A percentile compares a stretch with the other conserved stretches of the same genome.
These are phyloP conservation scores for Nymphaea colorata DNA, from an alignment of 164 flowering plant species.

Conservation along the genomic window DNA sequence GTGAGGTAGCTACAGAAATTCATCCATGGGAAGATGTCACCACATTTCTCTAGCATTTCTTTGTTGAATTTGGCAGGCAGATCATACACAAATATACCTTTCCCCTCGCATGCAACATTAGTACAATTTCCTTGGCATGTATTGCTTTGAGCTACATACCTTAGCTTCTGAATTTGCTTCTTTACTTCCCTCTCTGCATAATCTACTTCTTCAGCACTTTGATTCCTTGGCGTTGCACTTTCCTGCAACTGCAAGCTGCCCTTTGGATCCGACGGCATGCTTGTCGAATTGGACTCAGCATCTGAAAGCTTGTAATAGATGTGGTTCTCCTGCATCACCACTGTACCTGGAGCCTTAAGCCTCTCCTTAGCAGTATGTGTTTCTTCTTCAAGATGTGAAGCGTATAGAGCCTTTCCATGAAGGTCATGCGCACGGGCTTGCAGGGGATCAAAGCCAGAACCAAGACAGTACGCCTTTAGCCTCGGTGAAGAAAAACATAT, in stretches of 20 bases:
- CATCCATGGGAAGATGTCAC: conserved; percentile 42
- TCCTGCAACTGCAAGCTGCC: neutral
- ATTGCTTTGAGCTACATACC: neutral
- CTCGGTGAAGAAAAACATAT: conserved; percentile 58
- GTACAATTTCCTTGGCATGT: neutral
- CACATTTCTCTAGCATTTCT: conserved; percentile 43
- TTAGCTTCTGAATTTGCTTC: neutral
- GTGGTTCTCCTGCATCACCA: too few species aligned
- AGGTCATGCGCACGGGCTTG: neutral
- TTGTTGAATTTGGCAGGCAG: conserved; percentile 66
- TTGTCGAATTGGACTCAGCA: too few species aligned
- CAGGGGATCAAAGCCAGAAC: conserved; percentile 26
- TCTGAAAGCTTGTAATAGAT: too few species aligned
- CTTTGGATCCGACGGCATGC: neutral
- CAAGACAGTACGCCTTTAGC: conserved; percentile 64
- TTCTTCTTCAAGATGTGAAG: neutral
- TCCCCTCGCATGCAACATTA: conserved; percentile 24
- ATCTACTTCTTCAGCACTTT: neutral
- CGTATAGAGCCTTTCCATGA: neutral
- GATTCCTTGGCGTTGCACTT: neutral
- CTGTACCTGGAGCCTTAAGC: too few species aligned
- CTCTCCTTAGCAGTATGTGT: too few species aligned
- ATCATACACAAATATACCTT: conserved; percentile 60
- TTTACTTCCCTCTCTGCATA: neutral
- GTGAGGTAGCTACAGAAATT: conserved; percentile 39